Evolutionary conservation across 768 basidiomycete genomes (phyloP).

Genomic region (Tricholoma hemisulphureum): DNA sequence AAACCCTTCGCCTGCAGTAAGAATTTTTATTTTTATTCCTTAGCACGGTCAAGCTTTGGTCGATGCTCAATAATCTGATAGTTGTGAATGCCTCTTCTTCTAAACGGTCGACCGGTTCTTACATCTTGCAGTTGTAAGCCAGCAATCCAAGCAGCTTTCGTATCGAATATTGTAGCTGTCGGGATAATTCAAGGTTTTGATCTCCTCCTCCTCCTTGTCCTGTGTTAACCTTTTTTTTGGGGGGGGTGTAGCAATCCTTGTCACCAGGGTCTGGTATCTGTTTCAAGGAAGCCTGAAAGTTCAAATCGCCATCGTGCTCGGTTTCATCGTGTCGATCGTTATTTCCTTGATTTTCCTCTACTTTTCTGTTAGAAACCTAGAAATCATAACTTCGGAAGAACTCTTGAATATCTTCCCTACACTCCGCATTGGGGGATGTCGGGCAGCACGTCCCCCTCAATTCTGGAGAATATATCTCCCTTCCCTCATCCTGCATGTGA

Average conservation of each 20-base stretch:
- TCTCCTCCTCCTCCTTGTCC: no score
- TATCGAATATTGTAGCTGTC: slow-evolving; percentile 27
- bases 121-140: slow-evolving; percentile 24
- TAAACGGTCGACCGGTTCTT: not conserved
- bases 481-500: slow-evolving; percentile 37
- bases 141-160: slow-evolving; percentile 26
- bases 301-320: slow-evolving; percentile 26
- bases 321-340: slow-evolving; percentile 28
- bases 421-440: slow-evolving; percentile 28
- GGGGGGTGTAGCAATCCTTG: slow-evolving; percentile 32
- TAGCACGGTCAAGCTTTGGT: no score
- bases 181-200: slow-evolving; percentile 34
- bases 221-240: not conserved
- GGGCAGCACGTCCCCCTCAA: slow-evolving; percentile 26
- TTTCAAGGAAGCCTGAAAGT: slow-evolving; percentile 31
- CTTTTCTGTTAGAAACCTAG: slow-evolving; percentile 17
- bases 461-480: slow-evolving; percentile 39
- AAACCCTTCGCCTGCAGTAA: slow-evolving; percentile 25
- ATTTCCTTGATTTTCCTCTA: slow-evolving; percentile 31
- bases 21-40: not conserved
- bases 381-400: slow-evolving; percentile 6
- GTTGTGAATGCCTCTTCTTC: slow-evolving; percentile 21
- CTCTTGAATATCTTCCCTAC: slow-evolving; percentile 1
- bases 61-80: slow-evolving; percentile 1
- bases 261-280: slow-evolving; percentile 42